Base-by-base conservation (phyloP, 345 rosid species). In the Mercurialis annua region DNA sequence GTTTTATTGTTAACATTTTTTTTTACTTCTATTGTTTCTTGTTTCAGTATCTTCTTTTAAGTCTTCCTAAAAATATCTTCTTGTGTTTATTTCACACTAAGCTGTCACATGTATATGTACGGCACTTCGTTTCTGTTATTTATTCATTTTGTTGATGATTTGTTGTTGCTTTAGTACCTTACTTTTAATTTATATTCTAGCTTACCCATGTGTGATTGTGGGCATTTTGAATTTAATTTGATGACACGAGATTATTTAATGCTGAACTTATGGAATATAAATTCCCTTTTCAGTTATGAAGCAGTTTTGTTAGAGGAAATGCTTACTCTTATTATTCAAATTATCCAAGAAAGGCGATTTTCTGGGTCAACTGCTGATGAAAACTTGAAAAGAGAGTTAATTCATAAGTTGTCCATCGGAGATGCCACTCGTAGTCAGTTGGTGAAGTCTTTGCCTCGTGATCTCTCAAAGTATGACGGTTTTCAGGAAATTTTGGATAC, bases 391-490 rank as follows among this genome's bases (percentile, higher is more conserved):
- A 86, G 99, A 67, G 98, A 94, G 77, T 78, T 94, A 71, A 68
- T 94, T 66, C 87, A 81, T 75, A 94, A 82, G 87, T 80, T 94
- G 71, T 87, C 96, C 64, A 78, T 85, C 72, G 97, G 96, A 78
- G 93, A 94, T 84, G 84, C 90, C 71, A 87, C 99, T 76, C 99
- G 70, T 62, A 94, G 99, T 80, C 98, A 91, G 52, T 74, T 94
- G 72, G 82, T 89, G 73, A 89, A 84, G 77, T 84, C 90, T 72
- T 81, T 94, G 48, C 96, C 98, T 40, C 81, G 85, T 64, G 98
- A 94, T 50, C 88, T 94, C 62, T 79, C 98, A 68, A 94, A 91
- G 82, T 80, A 66, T 73, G 86, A 83, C 48, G 73, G 74, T 79
- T 85, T 94, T 72, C 95, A 94, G 77, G 87, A 91, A 59, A 82